Conservation (phyloP, 768 basidiomycete genomes). For the Ramaria sp. region DNA sequence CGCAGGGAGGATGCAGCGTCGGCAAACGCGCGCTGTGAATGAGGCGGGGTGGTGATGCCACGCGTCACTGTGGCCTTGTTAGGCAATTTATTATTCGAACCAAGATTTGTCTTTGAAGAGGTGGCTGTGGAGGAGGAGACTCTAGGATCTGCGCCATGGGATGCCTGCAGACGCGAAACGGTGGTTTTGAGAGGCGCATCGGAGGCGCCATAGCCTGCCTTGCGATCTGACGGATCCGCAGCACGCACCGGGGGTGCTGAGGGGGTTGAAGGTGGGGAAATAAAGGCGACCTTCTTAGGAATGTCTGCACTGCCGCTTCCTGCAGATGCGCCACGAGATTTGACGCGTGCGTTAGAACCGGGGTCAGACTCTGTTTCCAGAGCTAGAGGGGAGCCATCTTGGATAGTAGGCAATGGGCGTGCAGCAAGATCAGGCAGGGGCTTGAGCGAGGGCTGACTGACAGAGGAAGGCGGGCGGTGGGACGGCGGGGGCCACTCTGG, state of each 20-base stretch:
- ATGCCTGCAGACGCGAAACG: slow-evolving; percentile 66
- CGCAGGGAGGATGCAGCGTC: slow-evolving; percentile 49
- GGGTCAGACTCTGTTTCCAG: not conserved
- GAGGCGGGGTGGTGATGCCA: slow-evolving; percentile 45
- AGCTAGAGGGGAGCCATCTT: slow-evolving; percentile 19
- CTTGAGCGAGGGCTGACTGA: slow-evolving; percentile 38
- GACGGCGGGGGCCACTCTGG: slow-evolving; percentile 52
- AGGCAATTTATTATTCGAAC: slow-evolving; percentile 25
- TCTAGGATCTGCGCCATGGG: slow-evolving; percentile 59
- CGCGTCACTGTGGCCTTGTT: slow-evolving; percentile 50
- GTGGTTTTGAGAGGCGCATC: slow-evolving; percentile 45
- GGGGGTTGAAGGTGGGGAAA: slow-evolving; percentile 72
- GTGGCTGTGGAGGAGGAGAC: slow-evolving; percentile 55
- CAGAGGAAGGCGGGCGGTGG: slow-evolving; percentile 23
- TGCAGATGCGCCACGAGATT: slow-evolving; percentile 31
- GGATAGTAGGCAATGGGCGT: slow-evolving; percentile 37
- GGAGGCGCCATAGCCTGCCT: not conserved
- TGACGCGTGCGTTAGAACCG: slow-evolving; percentile 20
- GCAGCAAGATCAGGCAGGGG: slow-evolving; percentile 53
- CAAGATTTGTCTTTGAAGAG: slow-evolving; percentile 55
- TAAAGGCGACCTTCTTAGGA: slow-evolving; percentile 82
- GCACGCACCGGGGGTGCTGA: slow-evolving; percentile 12
- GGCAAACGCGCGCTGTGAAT: slow-evolving; percentile 35
- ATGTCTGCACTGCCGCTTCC: slow-evolving; percentile 32
- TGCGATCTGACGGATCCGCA: not conserved